These are phyloP conservation scores for Tetracladium setigerum DNA, from an alignment of 495 filamentous ascomycete genomes.

Conservation along the genomic window DNA sequence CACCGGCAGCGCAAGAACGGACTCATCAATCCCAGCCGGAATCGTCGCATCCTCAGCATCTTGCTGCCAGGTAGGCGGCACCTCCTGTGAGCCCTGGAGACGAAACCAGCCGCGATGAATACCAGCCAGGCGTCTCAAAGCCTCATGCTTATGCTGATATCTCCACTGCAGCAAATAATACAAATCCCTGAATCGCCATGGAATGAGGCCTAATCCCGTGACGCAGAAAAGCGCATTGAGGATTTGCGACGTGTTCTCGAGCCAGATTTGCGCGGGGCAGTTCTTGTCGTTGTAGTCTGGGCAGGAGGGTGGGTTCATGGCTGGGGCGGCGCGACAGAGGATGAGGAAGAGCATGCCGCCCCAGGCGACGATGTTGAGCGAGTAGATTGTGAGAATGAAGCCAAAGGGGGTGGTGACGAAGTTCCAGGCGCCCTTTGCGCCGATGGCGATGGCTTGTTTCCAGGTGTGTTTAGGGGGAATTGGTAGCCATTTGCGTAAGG, in stretches of 20 bases:
- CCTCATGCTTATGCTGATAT: constrained; percentile 35
- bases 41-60: constrained; percentile 30
- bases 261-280: constrained; percentile 65
- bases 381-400: constrained; percentile 70
- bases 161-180: constrained; percentile 62
- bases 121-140: constrained; percentile 50
- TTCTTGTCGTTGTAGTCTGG: constrained; percentile 56
- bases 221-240: constrained; percentile 82
- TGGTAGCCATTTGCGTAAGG: constrained; percentile 53
- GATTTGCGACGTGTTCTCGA: constrained; percentile 79
- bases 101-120: constrained; percentile 67
- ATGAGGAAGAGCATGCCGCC: constrained; percentile 90
- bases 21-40: constrained; percentile 20
- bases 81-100: constrained; percentile 43
- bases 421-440: constrained; percentile 42
- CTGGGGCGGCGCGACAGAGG: constrained; percentile 63
- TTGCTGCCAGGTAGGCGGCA: constrained; percentile 31
- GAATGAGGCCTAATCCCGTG: constrained; percentile 72
- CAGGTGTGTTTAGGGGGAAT: constrained; percentile 61
- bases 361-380: constrained; percentile 78
- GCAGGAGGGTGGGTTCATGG: constrained; percentile 69
- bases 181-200: constrained; percentile 77
- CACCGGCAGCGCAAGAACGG: constrained; percentile 47
- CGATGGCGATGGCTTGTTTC: constrained; percentile 40
- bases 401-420: constrained; percentile 62